These are phyloP conservation scores for Solanum neorickii DNA, from an alignment of 257 asterid genomes.

Conservation along the genomic window DNA sequence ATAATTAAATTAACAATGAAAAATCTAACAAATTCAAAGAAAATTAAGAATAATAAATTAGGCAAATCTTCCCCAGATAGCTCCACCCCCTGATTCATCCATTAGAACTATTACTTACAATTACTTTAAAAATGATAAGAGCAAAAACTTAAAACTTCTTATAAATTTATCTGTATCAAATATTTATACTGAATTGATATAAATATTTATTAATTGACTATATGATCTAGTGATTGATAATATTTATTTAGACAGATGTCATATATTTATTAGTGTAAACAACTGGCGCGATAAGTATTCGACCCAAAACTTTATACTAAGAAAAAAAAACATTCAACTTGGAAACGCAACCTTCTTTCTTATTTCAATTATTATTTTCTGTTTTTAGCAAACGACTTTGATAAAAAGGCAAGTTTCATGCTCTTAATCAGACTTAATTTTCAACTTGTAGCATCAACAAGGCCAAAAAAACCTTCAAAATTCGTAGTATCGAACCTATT, in stretches of 20 bases:
- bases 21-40: background rate
- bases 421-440: background rate
- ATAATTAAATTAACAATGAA: background rate
- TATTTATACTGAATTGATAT: background rate
- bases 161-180: no score
- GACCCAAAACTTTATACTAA: background rate
- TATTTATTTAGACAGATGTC: background rate
- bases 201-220: background rate
- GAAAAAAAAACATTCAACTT: background rate
- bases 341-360: background rate
- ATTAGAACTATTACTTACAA: background rate
- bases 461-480: background rate
- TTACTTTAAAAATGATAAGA: background rate
- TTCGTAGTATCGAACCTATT: background rate
- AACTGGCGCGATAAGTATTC: background rate
- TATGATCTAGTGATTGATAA: background rate
- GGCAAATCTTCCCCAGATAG: background rate
- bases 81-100: background rate
- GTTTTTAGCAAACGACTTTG: constrained; percentile 9
- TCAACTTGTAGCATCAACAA: background rate
- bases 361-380: background rate
- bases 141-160: no score
- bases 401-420: constrained; percentile 10
- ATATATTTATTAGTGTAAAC: background rate
- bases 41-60: background rate